Evolutionary conservation across 177 flowering plant genomes (phyloP).

Genomic region (Vitis hybrid): DNA sequence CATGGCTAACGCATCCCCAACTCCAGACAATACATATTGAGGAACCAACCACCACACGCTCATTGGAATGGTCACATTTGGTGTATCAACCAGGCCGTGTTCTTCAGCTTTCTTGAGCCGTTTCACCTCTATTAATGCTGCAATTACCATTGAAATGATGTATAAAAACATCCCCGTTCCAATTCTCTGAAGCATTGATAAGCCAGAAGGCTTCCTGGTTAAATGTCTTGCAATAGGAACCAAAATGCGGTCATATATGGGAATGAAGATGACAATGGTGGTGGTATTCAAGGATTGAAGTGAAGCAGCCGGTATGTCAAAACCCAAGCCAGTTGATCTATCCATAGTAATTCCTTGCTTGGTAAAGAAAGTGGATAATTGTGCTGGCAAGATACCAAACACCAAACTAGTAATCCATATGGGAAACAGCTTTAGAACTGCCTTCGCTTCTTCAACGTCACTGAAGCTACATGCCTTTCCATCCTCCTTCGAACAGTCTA

Average conservation of each 20-base stretch:
- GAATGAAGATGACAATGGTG: slow-evolving; percentile 6
- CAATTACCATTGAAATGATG: too few species aligned
- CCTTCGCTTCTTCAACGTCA: slow-evolving; percentile 17
- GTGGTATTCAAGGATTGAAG: not conserved
- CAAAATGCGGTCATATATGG: slow-evolving; percentile 20
- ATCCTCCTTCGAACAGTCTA: slow-evolving; percentile 5
- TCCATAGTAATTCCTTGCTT: slow-evolving; percentile 23
- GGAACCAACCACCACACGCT: too few species aligned
- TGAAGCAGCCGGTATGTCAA: slow-evolving; percentile 16
- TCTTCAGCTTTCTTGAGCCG: too few species aligned
- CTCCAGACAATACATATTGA: too few species aligned
- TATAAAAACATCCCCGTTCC: too few species aligned
- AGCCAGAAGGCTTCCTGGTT: slow-evolving; percentile 18
- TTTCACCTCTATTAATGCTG: too few species aligned
- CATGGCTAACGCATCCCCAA: too few species aligned
- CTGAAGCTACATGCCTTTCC: slow-evolving; percentile 1
- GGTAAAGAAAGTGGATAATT: slow-evolving; percentile 19
- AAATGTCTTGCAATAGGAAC: slow-evolving; percentile 14
- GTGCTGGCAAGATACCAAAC: slow-evolving; percentile 14
- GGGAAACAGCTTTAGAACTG: slow-evolving; percentile 12
- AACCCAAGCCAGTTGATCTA: slow-evolving; percentile 1
- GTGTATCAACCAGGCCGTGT: too few species aligned
- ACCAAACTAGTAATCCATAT: slow-evolving; percentile 13
- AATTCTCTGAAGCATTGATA: not conserved
- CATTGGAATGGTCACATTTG: too few species aligned